Conservation (phyloP, 225 moss, liverwort and hornwort genomes). For the Anthoceros angustus region DNA sequence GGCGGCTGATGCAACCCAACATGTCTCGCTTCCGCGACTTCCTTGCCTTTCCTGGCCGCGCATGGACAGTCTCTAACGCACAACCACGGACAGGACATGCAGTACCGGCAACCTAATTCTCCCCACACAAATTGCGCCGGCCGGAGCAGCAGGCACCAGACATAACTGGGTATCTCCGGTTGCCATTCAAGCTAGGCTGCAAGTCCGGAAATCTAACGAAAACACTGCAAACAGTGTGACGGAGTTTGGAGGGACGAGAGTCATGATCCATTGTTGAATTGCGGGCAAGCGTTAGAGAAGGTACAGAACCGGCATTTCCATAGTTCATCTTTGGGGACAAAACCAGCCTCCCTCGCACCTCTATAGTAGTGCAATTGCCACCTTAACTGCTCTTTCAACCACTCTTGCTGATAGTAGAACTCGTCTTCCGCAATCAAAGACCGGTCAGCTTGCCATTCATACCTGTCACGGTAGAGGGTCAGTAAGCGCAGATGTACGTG, state of each 20-base stretch:
- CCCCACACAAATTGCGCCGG: no score
- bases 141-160: no score
- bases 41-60: no score
- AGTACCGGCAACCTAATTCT: no score
- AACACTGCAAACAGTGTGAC: no score
- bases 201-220: no score
- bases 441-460: conserved; percentile 92
- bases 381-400: conserved; percentile 58
- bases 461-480: conserved; percentile 21
- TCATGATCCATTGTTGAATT: conserved; percentile 14
- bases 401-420: conserved; percentile 66
- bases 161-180: no score
- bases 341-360: conserved; percentile 53
- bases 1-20: neutral
- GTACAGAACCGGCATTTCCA: conserved; percentile 90
- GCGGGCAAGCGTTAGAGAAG: conserved; percentile 56
- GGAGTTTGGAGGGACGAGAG: neutral
- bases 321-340: conserved; percentile 58
- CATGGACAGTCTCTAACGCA: no score
- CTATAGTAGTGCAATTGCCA: conserved; percentile 91
- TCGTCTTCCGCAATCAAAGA: conserved; percentile 74
- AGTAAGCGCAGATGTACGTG: conserved; percentile 1
- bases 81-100: no score
- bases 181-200: no score
- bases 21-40: neutral